phyloP scores from a whole-genome alignment of 2,329 filamentous ascomycete genomes.

The Emericellopsis atlantica region DNA sequence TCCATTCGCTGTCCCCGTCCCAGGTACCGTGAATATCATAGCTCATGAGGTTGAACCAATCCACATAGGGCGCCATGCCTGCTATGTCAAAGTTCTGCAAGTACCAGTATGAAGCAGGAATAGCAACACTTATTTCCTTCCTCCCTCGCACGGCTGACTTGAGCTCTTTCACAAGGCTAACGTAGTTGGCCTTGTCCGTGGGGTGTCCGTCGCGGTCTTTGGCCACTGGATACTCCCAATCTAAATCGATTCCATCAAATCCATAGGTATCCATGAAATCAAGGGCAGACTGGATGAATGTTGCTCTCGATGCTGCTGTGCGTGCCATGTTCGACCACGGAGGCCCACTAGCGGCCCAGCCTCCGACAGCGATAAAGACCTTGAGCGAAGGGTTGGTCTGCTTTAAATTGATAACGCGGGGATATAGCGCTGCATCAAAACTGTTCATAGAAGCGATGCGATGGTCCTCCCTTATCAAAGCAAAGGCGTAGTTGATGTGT shows the following conservation, averaged over 20 bases:
- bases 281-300: slow-evolving; percentile 3
- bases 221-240: slow-evolving; percentile 8
- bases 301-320: slow-evolving; percentile 1
- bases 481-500: slow-evolving; percentile 19
- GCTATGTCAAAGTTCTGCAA: slow-evolving; percentile 11
- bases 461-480: slow-evolving; percentile 17
- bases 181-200: slow-evolving; percentile 6
- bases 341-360: slow-evolving; percentile 9
- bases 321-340: slow-evolving; percentile 6
- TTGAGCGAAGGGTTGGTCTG: slow-evolving; percentile 12
- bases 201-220: slow-evolving; percentile 4
- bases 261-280: slow-evolving; percentile 2
- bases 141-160: neutral
- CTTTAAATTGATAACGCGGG: slow-evolving; percentile 15
- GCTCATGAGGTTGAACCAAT: neutral
- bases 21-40: slow-evolving; percentile 11
- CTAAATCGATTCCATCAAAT: slow-evolving; percentile 6
- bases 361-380: slow-evolving; percentile 21
- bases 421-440: slow-evolving; percentile 2
- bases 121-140: slow-evolving; percentile 9
- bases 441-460: slow-evolving; percentile 5
- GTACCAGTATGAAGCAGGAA: slow-evolving; percentile 16
- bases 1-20: slow-evolving; percentile 14
- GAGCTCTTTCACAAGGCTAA: slow-evolving; percentile 5
- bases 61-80: slow-evolving; percentile 2